Evolutionary conservation across 2,329 filamentous ascomycete genomes (phyloP).

Genomic region (Colletotrichum cuscutae): DNA sequence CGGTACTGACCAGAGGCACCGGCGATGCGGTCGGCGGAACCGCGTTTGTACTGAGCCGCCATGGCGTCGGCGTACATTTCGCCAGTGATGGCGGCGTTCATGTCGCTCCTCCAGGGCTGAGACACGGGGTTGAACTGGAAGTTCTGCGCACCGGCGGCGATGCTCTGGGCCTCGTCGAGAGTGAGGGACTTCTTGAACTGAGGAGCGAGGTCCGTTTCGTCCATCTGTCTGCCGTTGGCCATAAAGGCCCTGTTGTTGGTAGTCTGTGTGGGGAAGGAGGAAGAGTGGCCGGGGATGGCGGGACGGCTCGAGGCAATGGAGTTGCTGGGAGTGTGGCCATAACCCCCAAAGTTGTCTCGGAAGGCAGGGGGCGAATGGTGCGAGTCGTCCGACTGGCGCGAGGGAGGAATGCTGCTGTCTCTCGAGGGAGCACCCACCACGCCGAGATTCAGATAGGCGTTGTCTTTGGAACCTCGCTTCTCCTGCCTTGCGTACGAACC

Average conservation of each 20-base stretch:
- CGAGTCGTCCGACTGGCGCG: conserved; percentile 62
- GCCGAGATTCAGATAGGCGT: conserved; percentile 56
- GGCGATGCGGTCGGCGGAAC: conserved; percentile 52
- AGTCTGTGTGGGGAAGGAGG: conserved; percentile 59
- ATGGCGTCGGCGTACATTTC: conserved; percentile 47
- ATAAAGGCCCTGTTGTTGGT: conserved; percentile 49
- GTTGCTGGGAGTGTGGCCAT: conserved; percentile 53
- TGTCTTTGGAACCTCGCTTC: conserved; percentile 48
- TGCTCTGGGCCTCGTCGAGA: conserved; percentile 44
- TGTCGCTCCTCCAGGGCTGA: conserved; percentile 56
- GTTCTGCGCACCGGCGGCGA: conserved; percentile 42
- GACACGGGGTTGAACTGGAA: conserved; percentile 61
- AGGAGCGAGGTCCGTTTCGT: conserved; percentile 48
- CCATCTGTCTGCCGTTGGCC: conserved; percentile 49
- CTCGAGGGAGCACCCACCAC: conserved; percentile 53
- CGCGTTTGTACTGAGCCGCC: conserved; percentile 43
- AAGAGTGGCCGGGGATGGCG: conserved; percentile 53
- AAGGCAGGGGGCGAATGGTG: conserved; percentile 44
- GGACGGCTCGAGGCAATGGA: conserved; percentile 59
- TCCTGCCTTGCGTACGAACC: conserved; percentile 35
- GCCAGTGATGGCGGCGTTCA: conserved; percentile 41
- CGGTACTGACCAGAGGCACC: conserved; percentile 46
- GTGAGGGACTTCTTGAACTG: conserved; percentile 46
- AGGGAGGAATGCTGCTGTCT: conserved; percentile 66
- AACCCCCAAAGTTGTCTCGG: conserved; percentile 42